Conservation (phyloP, 495 filamentous ascomycete genomes). For the Aspergillus haitiensis region DNA sequence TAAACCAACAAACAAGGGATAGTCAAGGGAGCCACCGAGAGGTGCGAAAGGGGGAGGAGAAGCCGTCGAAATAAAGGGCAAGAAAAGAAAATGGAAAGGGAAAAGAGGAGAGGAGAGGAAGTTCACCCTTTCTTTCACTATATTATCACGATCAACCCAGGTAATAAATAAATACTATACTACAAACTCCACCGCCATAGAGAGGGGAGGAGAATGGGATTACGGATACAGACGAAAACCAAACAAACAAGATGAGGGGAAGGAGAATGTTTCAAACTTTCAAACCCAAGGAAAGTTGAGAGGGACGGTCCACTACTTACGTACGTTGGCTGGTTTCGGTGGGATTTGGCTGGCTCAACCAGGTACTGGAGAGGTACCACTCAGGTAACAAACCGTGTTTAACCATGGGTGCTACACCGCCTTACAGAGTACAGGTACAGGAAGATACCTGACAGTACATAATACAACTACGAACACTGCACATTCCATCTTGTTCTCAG, state of each 20-base stretch:
- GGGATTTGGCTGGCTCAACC: neutral
- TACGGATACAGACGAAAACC: too few relatives aligned
- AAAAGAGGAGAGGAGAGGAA: neutral
- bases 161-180: neutral
- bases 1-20: constrained; percentile 6
- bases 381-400: neutral
- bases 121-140: neutral
- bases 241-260: too few relatives aligned
- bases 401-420: too few relatives aligned
- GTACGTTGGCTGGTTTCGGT: constrained; percentile 1
- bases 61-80: neutral
- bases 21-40: neutral
- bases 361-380: neutral
- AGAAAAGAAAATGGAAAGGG: neutral
- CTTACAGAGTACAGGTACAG: too few relatives aligned
- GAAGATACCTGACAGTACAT: too few relatives aligned
- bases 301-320: constrained; percentile 23
- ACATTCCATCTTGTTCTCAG: too few relatives aligned
- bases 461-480: too few relatives aligned
- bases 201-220: too few relatives aligned
- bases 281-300: neutral
- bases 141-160: too few relatives aligned
- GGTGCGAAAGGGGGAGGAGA: neutral
- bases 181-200: too few relatives aligned
- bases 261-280: neutral